Conservation (phyloP, 2,329 filamentous ascomycete genomes). For the Xylaria sp. region DNA sequence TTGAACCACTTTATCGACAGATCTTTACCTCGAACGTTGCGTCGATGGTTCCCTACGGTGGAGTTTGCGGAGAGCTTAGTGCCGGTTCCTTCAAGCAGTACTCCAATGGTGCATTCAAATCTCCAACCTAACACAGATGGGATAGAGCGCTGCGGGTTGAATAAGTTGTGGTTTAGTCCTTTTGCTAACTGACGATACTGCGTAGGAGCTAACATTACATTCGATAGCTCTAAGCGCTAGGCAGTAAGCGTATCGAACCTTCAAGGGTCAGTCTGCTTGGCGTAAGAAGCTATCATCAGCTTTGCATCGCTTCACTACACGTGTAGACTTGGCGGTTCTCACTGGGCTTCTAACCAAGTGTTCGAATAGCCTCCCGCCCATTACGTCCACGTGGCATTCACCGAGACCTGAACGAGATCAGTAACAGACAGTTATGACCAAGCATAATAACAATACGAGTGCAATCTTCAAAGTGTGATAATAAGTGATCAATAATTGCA, state of each 20-base stretch:
- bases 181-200: no score
- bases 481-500: background rate
- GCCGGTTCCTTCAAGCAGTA: constrained; percentile 5
- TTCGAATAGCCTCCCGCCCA: background rate
- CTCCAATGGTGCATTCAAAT: background rate
- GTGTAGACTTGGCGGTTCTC: background rate
- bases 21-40: constrained; percentile 20
- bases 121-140: background rate
- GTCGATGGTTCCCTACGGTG: constrained; percentile 14
- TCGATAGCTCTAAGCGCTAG: background rate
- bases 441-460: background rate
- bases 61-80: constrained; percentile 20
- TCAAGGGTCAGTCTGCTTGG: background rate
- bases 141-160: no score
- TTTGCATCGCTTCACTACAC: background rate
- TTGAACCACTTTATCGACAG: constrained; percentile 16
- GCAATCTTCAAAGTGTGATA: background rate
- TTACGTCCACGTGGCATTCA: background rate
- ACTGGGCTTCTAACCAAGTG: background rate
- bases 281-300: constrained; percentile 1
- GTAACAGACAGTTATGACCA: background rate
- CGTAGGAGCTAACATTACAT: background rate
- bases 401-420: background rate
- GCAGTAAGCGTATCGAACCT: background rate
- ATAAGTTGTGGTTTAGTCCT: no score